Conservation (phyloP, 1,284 basidiomycete genomes). For the Golubevia sp. region DNA sequence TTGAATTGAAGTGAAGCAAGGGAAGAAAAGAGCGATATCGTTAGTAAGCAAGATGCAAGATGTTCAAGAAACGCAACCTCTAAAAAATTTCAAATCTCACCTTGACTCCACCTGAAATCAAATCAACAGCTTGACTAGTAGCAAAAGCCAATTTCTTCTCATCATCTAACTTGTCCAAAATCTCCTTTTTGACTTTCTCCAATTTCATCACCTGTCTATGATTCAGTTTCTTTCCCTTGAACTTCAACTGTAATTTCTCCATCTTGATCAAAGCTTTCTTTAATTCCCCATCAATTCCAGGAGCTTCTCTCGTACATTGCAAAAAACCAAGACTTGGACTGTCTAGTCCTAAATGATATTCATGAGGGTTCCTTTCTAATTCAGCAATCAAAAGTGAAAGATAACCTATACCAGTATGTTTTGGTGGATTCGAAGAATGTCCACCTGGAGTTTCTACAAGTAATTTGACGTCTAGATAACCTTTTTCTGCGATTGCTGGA, state of each 20-base stretch:
- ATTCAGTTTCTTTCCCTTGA: too few species aligned
- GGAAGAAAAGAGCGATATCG: too few species aligned
- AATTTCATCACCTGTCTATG: neutral
- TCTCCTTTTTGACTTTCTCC: neutral
- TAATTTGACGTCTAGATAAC: constrained; percentile 23
- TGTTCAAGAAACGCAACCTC: too few species aligned
- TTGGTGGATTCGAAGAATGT: constrained; percentile 19
- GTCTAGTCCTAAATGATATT: constrained; percentile 32
- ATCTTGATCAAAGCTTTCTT: constrained; percentile 22
- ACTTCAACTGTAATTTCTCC: constrained; percentile 10
- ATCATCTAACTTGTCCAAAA: neutral
- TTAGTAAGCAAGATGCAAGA: too few species aligned
- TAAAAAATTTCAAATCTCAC: too few species aligned
- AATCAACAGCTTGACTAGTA: constrained; percentile 61
- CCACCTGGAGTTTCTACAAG: constrained; percentile 37
- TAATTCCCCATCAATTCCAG: constrained; percentile 29
- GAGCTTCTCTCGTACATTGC: constrained; percentile 44
- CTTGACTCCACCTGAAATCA: constrained; percentile 60
- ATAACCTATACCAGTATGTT: constrained; percentile 61
- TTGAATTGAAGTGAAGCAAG: too few species aligned
- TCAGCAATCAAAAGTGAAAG: constrained; percentile 54
- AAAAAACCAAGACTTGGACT: constrained; percentile 20
- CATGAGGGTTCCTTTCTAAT: constrained; percentile 57
- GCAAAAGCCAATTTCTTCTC: constrained; percentile 43
- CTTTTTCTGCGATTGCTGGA: constrained; percentile 1